Evolutionary conservation across 1,284 basidiomycete genomes (phyloP), one percentile per base, ranked within the genome.

Genomic region (Cronartium quercuum): DNA sequence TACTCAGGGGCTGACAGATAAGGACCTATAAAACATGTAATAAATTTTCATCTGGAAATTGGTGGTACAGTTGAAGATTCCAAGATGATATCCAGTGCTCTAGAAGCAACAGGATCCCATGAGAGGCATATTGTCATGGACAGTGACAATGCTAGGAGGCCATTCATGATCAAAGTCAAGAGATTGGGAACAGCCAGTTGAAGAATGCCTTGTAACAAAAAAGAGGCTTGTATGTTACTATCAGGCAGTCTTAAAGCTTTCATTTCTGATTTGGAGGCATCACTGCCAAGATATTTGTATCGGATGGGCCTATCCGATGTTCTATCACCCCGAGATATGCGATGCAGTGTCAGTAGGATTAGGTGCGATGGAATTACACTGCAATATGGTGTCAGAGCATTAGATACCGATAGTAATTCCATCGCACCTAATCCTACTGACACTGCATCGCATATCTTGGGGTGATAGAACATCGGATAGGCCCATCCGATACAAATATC

Each of bases 131-230:
- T 83, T 66, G 63, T 70, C 44, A 73, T 18, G 44, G 58, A 51
- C 51, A 71, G 55, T 41, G 66, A 66, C 24, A 41, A n/a, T 58
- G 42, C 10, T 41, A 51, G 60, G 15, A 62, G 38, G 6, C 44
- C 62, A 91, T 89, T 90, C 51, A 89, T 85, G 41, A 89, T 82
- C 0, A 92, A 86, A 24, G 86, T 81, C 66, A 86, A 84, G 79
- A 90, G 89, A 77, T 89, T 85, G 0, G 89, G 88, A 6, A 86
- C 83, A 0, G 87, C 82, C 13, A 94, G 84, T 38, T 85, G 86
- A 21, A 95, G 85, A 74, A 95, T 83, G 0, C 90, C 88, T 82
- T 96, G 93, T 1, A 96, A 83, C 5, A 97, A 82, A 10, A 95
- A 81, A 7, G 91, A 90, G 0, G 94, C 94, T 81, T 93, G 92